Evolutionary conservation across 306 rosid genomes (phyloP).

Genomic region (Medicago arabica): DNA sequence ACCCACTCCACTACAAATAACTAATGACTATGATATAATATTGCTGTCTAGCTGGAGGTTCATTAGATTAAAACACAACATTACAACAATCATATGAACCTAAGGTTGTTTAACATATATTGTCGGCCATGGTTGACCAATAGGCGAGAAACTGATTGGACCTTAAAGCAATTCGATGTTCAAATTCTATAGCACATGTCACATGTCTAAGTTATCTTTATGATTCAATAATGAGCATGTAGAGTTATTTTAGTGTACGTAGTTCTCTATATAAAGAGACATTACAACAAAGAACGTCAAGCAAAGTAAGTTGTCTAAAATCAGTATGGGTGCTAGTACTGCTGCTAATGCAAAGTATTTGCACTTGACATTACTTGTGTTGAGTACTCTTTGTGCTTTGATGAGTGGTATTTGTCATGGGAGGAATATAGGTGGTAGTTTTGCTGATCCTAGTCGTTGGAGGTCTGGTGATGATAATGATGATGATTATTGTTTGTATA

Average conservation of each 20-base stretch:
- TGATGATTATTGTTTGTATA: conserved; percentile 40
- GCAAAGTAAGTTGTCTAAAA: conserved; percentile 33
- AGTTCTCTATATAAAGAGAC: conserved; percentile 43
- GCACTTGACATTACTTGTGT: conserved; percentile 32
- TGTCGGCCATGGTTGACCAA: conserved; percentile 56
- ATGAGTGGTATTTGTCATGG: conserved; percentile 46
- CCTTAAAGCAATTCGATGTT: conserved; percentile 16
- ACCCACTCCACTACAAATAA: conserved; percentile 55
- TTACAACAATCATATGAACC: conserved; percentile 31
- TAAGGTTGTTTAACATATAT: conserved; percentile 29
- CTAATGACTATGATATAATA: conserved; percentile 5
- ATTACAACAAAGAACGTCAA: conserved; percentile 24
- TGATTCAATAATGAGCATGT: conserved; percentile 9
- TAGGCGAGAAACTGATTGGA: conserved; percentile 31
- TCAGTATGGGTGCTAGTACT: conserved; percentile 35
- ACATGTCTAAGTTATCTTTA: conserved; percentile 10
- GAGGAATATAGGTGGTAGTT: conserved; percentile 30
- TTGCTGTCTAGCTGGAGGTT: conserved; percentile 38
- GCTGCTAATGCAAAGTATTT: conserved; percentile 16
- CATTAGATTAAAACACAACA: conserved; percentile 32
- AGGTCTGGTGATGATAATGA: conserved; percentile 31
- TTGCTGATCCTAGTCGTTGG: conserved; percentile 46
- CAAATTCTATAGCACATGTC: conserved; percentile 14
- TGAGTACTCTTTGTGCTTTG: conserved; percentile 36
- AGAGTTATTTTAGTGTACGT: conserved; percentile 20